Evolutionary conservation across 2,329 filamentous ascomycete genomes (phyloP).

Genomic region (Colletotrichum navitas): DNA sequence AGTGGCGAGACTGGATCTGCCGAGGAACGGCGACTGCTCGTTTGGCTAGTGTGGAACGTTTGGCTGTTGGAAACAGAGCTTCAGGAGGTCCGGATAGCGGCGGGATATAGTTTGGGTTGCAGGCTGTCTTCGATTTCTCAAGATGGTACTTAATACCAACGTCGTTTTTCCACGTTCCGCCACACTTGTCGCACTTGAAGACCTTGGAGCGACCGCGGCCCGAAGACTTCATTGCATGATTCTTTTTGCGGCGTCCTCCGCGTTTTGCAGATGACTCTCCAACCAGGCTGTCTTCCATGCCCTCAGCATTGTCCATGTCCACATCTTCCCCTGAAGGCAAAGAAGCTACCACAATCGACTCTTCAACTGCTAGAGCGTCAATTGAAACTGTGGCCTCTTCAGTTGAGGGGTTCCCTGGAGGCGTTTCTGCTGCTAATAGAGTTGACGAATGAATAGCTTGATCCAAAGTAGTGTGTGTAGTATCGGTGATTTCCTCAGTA

Average conservation of each 20-base stretch:
- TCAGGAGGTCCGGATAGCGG: conserved; percentile 36
- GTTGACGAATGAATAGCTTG: not conserved
- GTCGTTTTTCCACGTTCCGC: conserved; percentile 68
- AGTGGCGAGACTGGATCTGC: conserved; percentile 12
- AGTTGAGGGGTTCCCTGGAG: not conserved
- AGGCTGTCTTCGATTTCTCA: conserved; percentile 65
- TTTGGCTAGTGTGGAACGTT: conserved; percentile 11
- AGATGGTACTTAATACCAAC: conserved; percentile 70
- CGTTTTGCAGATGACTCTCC: conserved; percentile 4
- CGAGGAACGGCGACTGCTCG: conserved; percentile 10
- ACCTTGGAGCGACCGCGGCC: conserved; percentile 42
- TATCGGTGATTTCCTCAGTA: not conserved
- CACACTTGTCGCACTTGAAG: conserved; percentile 66
- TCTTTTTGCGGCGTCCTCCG: conserved; percentile 33
- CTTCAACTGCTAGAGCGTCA: not conserved
- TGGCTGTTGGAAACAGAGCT: conserved; percentile 11
- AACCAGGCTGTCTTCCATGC: not conserved
- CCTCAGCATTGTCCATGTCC: not conserved
- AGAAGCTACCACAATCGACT: conserved; percentile 23
- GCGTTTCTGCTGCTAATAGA: not conserved
- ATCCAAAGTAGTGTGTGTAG: not conserved
- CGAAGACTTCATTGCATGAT: conserved; percentile 38
- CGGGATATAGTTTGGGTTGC: conserved; percentile 63
- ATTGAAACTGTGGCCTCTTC: not conserved
- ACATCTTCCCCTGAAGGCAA: not conserved